These are phyloP conservation scores for Acanthamoeba lenticulata DNA, from an alignment of 208 protist genomes.

Conservation along the genomic window DNA sequence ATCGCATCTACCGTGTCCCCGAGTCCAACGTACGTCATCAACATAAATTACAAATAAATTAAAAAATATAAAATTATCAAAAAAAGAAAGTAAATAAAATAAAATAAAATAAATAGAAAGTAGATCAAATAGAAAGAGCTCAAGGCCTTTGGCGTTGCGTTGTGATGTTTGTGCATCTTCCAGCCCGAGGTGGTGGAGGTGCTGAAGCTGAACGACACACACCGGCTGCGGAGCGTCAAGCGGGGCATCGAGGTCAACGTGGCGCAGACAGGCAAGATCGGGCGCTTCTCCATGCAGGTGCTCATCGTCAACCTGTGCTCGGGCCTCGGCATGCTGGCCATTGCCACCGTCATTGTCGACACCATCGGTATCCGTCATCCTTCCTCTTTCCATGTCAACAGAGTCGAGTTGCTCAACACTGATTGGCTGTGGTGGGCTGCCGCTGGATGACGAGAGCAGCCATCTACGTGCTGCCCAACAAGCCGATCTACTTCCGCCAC, in stretches of 20 bases:
- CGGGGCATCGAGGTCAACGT: conserved; percentile 46
- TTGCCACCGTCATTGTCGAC: conserved; percentile 50
- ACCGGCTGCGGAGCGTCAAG: conserved; percentile 31
- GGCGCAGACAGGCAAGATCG: conserved; percentile 47
- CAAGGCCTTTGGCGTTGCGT: background rate
- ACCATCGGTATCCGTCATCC: background rate
- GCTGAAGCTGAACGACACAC: conserved; percentile 43
- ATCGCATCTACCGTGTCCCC: conserved; percentile 43
- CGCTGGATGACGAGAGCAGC: too few relatives aligned
- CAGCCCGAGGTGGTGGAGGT: conserved; percentile 12
- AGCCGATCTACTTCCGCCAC: conserved; percentile 31
- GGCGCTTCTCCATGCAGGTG: conserved; percentile 54
- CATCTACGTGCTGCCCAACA: conserved; percentile 44
- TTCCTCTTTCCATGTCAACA: background rate
- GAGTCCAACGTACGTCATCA: background rate
- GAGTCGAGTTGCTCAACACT: background rate
- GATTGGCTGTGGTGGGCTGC: too few relatives aligned
- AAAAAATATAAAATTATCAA: background rate
- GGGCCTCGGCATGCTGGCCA: conserved; percentile 42
- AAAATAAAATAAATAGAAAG: too few relatives aligned
- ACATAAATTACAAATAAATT: too few relatives aligned
- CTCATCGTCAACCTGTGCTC: conserved; percentile 51
- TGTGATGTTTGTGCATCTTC: background rate
- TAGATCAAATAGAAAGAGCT: background rate
- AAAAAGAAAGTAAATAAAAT: too few relatives aligned